Evolutionary conservation across 1,139 yeast genomes (phyloP).

Genomic region (Suhomyces coccinellae): DNA sequence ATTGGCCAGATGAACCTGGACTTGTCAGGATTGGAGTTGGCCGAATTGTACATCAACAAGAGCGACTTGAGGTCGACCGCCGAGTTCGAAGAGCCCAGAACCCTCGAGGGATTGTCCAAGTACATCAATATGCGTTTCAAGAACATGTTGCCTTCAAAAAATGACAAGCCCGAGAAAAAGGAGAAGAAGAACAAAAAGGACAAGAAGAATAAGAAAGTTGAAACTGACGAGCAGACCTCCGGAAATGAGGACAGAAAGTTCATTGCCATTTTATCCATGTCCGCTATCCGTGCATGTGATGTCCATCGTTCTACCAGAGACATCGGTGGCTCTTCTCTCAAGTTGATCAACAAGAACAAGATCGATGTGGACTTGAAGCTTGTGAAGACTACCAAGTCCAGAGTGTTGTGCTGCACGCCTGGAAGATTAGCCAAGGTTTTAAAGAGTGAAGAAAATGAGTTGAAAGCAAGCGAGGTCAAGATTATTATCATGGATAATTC

Average conservation of each 20-base stretch:
- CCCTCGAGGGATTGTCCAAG: conserved; percentile 44
- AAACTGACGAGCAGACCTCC: conserved; percentile 5
- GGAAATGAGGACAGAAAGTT: conserved; percentile 41
- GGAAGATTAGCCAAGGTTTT: conserved; percentile 58
- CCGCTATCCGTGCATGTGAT: conserved; percentile 76
- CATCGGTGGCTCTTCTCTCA: conserved; percentile 57
- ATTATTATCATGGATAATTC: conserved; percentile 64
- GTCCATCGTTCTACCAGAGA: conserved; percentile 60
- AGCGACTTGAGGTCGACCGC: conserved; percentile 51
- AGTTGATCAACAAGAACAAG: conserved; percentile 67
- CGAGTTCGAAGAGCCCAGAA: conserved; percentile 47
- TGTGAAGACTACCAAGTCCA: conserved; percentile 48
- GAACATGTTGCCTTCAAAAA: conserved; percentile 42
- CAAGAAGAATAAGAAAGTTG: conserved; percentile 15
- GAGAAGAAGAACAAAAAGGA: conserved; percentile 15
- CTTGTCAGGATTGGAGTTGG: conserved; percentile 61
- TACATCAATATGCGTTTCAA: conserved; percentile 46
- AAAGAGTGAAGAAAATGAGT: conserved; percentile 37
- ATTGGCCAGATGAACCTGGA: conserved; percentile 54
- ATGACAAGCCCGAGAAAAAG: conserved; percentile 25
- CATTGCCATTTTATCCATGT: conserved; percentile 61
- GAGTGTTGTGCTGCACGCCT: conserved; percentile 65
- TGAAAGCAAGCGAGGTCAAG: conserved; percentile 49
- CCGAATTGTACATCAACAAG: conserved; percentile 55
- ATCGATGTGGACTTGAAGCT: conserved; percentile 57